Base-by-base conservation (phyloP, 2,329 filamentous ascomycete genomes). In the Cercospora sp. region DNA sequence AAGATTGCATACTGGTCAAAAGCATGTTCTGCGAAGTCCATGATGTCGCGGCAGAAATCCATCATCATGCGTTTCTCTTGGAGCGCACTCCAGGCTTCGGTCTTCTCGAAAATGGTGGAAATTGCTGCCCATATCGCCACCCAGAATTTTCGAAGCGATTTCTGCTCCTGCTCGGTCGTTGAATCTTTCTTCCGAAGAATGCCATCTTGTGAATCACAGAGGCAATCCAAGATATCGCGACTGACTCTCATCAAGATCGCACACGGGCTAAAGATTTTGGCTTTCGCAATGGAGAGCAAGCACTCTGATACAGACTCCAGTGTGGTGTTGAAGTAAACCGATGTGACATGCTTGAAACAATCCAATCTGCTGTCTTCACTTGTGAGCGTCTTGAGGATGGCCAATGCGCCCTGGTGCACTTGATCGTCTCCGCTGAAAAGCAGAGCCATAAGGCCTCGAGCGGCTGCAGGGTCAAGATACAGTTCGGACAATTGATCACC, bases 11-110 rank as follows among this genome's bases (percentile, higher is more conserved):
- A 95, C 73, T 97, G 90, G 48, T 92, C 89, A 76, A 98, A 91
- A 1, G 97, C 85, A 40, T 87, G 86, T 75, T 97, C 92, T 0
- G 94, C 94, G 76, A 97, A 91, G 74, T 98, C 93, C 88, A 99
- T 99, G 13, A 92, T 91, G 76, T 97, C 93, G 72, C 95, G 90
- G 77, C 94, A 97, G 75, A 98, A 97, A 66, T 97, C 90, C 74
- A 93, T 90, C 92, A 99, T 94, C 64, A 88, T 84, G 20, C 84
- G 80, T 77, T 93, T 95, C 61, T 94, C 90, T 67, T 92, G 88
- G 3, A 86, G 86, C 13, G 87, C 83, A 57, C 81, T 80, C 95
- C 95, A 99, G 10, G 83, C 82, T 76, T 97, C 93, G 3, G 94
- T 96, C 68, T 90, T 89, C 51, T 88, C 84, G 75, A 97, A 97